phyloP scores from a whole-genome alignment of 2,329 filamentous ascomycete genomes.

The Scorias spongiosa region DNA sequence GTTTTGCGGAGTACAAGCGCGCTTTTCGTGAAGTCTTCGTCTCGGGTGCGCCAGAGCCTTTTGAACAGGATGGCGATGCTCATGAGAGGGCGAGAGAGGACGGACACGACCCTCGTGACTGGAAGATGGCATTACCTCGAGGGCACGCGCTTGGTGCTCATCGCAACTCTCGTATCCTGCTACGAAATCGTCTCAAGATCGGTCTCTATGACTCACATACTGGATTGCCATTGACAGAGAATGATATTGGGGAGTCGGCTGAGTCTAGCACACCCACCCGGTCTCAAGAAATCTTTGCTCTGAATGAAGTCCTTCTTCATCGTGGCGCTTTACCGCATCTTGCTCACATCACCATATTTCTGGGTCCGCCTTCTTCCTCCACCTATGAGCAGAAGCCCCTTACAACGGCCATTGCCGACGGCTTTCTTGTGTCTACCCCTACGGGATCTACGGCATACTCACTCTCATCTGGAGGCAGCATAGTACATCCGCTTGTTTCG shows the following conservation, averaged over 20 bases:
- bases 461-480: constrained; percentile 79
- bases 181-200: constrained; percentile 76
- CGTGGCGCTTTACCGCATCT: constrained; percentile 80
- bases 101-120: constrained; percentile 31
- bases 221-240: background rate
- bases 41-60: constrained; percentile 40
- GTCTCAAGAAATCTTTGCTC: constrained; percentile 43
- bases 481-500: constrained; percentile 84
- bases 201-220: constrained; percentile 57
- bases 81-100: constrained; percentile 3
- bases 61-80: constrained; percentile 4
- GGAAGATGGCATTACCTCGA: constrained; percentile 47
- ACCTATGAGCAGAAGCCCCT: constrained; percentile 51
- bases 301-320: constrained; percentile 93
- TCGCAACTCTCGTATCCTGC: constrained; percentile 63
- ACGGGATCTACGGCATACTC: constrained; percentile 94
- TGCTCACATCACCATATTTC: constrained; percentile 78
- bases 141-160: constrained; percentile 69
- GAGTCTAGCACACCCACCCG: background rate
- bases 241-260: background rate
- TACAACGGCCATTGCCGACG: constrained; percentile 87
- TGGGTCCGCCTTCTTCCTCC: constrained; percentile 36
- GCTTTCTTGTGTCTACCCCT: constrained; percentile 84
- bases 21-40: constrained; percentile 90
- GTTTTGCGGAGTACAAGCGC: constrained; percentile 80